Base-by-base conservation (phyloP, 495 filamentous ascomycete species). In the Coniosporium apollinis region DNA sequence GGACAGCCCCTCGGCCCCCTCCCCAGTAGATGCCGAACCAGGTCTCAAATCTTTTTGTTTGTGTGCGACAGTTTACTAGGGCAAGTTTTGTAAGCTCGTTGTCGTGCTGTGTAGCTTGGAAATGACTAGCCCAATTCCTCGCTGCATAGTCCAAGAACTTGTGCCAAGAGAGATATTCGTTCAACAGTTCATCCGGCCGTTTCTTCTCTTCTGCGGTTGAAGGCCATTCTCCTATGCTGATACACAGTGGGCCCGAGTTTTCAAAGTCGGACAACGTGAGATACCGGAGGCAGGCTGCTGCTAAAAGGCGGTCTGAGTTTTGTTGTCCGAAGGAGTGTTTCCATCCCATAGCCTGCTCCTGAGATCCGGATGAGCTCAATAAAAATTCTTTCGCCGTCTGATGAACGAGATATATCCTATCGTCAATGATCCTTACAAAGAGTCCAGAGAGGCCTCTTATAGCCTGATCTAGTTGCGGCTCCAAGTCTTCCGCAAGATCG, bases 391-490 rank as follows among this genome's bases (percentile, higher is more conserved):
- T 36, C 7, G 44, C 51, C 4, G 51, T 54, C 24, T 54, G 49
- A 31, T 52, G 51, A 15, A 54, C 28, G 6, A 54, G 46, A 29
- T 54, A 46, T 11, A 54, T 20, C 19, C 40, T 52, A 14, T 1
- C 4, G 15, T 36, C 33, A 17, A 36, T 16, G 1, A 36, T 16
- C 18, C 19, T 15, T 0, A 36, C 19, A 3, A 36, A 10, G 15
- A 36, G 53, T 0, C 61, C 60, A 38, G 61, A 65, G 5, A 53
- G 22, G 11, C 55, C 46, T 47, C 52, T 26, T 26, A 32, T 0
- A 65, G 26, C n/a, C 36, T 39, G 0, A 21, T 37, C 29, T 8
- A 41, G 25, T 28, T 51, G 35, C 28, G 41, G 36, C 37, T 50
- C 44, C 6, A 43, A 22, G 14, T 55, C 33, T 9, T 36, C 7